Conservation (phyloP, 164 flowering plant genomes). For the Vitis cinerea region DNA sequence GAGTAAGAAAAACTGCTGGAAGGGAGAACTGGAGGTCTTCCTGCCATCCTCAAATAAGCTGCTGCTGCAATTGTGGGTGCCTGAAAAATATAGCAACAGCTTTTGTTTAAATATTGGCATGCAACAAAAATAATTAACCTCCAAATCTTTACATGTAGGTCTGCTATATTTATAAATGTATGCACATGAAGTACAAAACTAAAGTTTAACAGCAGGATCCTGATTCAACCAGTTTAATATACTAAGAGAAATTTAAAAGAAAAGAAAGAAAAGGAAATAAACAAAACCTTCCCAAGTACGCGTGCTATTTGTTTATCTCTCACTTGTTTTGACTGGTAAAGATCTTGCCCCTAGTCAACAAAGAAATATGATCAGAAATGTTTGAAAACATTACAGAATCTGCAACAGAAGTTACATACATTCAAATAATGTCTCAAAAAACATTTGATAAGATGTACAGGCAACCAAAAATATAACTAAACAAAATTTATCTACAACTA, state of each 20-base stretch:
- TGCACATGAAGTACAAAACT: neutral
- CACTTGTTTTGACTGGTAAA: slow-evolving; percentile 87
- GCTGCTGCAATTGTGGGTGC: slow-evolving; percentile 99
- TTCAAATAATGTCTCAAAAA: neutral
- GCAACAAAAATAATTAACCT: neutral
- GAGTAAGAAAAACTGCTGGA: slow-evolving; percentile 89
- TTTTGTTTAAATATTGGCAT: neutral
- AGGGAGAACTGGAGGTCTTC: slow-evolving; percentile 98
- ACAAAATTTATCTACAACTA: too few species aligned
- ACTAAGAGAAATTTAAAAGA: neutral
- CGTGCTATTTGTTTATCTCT: slow-evolving; percentile 98
- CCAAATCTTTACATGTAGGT: neutral
- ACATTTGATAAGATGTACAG: neutral
- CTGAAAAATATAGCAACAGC: slow-evolving; percentile 31
- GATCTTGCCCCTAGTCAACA: slow-evolving; percentile 82
- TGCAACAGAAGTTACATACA: neutral
- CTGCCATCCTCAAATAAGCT: slow-evolving; percentile 96
- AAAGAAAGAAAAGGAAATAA: slow-evolving; percentile 7
- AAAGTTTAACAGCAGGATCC: neutral
- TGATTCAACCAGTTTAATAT: neutral
- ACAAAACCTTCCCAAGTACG: slow-evolving; percentile 87
- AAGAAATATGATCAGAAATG: slow-evolving; percentile 11
- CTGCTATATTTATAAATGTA: neutral
- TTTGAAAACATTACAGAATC: neutral
- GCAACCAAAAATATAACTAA: too few species aligned